A percentile compares a stretch with the other conserved stretches of the same genome.
phyloP scores from a whole-genome alignment of 257 asterid species.

The Striga asiatica region DNA sequence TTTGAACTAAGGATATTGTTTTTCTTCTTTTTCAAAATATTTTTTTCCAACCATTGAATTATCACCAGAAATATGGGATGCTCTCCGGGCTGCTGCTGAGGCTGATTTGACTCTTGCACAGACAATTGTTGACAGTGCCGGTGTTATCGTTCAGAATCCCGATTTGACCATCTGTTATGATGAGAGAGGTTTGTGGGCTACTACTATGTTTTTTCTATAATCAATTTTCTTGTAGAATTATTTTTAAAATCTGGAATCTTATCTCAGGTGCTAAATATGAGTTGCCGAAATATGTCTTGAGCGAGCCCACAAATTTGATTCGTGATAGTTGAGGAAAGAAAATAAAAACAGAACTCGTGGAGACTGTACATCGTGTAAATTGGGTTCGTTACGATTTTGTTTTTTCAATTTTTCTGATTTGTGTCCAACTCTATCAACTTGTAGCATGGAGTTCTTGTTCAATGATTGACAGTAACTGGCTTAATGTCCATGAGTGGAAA shows the following conservation, averaged over 20 bases:
- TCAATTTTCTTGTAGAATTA: neutral
- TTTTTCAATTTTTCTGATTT: neutral
- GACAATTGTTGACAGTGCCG: constrained; percentile 78
- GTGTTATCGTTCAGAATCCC: constrained; percentile 58
- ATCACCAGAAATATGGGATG: constrained; percentile 83
- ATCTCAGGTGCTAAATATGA: constrained; percentile 83
- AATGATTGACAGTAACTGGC: too few relatives aligned
- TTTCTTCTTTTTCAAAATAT: neutral
- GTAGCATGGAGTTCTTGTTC: neutral
- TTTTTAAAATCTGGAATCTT: neutral
- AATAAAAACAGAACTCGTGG: neutral
- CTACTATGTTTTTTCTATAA: neutral
- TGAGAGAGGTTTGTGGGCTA: constrained; percentile 49
- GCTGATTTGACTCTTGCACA: constrained; percentile 64
- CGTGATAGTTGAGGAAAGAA: constrained; percentile 27
- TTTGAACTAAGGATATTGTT: too few relatives aligned
- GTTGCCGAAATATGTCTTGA: constrained; percentile 75
- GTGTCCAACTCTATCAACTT: too few relatives aligned
- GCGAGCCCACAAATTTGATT: constrained; percentile 81
- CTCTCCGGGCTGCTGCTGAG: constrained; percentile 83
- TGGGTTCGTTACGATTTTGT: constrained; percentile 9
- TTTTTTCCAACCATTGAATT: neutral
- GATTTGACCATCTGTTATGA: constrained; percentile 82
- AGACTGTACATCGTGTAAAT: constrained; percentile 42
- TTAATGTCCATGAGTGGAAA: too few relatives aligned